Conservation (phyloP, 164 flowering plant genomes). For the Vitis rupestris region DNA sequence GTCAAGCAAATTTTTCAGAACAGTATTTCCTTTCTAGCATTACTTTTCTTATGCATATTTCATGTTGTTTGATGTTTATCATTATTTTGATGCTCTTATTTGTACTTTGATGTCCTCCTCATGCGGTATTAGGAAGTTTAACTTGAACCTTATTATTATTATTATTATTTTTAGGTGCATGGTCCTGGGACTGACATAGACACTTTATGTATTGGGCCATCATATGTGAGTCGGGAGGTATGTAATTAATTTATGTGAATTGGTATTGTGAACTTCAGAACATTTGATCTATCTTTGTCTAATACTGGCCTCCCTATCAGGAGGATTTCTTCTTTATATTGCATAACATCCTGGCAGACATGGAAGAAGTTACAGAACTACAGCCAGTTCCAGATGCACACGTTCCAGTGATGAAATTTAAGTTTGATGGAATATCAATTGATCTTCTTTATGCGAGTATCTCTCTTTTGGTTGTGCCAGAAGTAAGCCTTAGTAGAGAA, state of each 20-base stretch:
- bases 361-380: constrained; percentile 83
- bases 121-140: background rate
- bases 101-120: background rate
- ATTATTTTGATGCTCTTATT: too few relatives aligned
- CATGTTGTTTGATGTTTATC: too few relatives aligned
- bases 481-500: constrained; percentile 44
- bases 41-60: too few relatives aligned
- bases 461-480: constrained; percentile 77
- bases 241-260: background rate
- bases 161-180: constrained; percentile 62
- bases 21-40: too few relatives aligned
- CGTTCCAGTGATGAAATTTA: constrained; percentile 97
- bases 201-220: constrained; percentile 93
- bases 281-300: background rate
- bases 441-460: constrained; percentile 96
- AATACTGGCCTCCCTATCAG: constrained; percentile 24
- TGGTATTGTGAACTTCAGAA: background rate
- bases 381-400: constrained; percentile 98
- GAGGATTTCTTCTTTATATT: constrained; percentile 78
- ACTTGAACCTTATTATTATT: background rate
- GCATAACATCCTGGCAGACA: constrained; percentile 63
- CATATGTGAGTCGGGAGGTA: constrained; percentile 91
- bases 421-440: constrained; percentile 79
- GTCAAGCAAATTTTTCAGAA: too few relatives aligned
- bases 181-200: constrained; percentile 97